A percentile compares a stretch with the other conserved stretches of the same genome.
Evolutionary conservation across 1,139 yeast genomes (phyloP).

Genomic region (Sugiyamaella castrensis): DNA sequence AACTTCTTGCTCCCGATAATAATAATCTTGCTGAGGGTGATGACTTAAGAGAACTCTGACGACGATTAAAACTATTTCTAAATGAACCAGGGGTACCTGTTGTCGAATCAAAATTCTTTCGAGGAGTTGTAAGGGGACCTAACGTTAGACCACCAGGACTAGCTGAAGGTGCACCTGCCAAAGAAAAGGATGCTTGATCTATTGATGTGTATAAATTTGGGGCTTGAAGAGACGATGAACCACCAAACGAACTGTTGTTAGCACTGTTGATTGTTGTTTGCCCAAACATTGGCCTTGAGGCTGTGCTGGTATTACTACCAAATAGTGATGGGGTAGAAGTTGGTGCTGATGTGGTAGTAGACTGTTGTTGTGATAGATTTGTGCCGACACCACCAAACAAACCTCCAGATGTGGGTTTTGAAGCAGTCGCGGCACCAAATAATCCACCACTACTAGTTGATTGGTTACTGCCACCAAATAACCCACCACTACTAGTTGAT

Average conservation of each 20-base stretch:
- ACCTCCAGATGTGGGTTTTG: constrained; percentile 12
- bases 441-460: constrained; percentile 11
- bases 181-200: constrained; percentile 64
- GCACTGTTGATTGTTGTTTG: constrained; percentile 7
- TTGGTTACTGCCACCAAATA: constrained; percentile 19
- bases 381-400: constrained; percentile 21
- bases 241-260: constrained; percentile 7
- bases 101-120: constrained; percentile 8
- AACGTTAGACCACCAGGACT: constrained; percentile 32
- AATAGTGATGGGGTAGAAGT: neutral
- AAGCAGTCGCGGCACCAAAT: constrained; percentile 3
- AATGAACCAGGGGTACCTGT: constrained; percentile 11
- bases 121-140: constrained; percentile 23
- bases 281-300: constrained; percentile 7
- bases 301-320: constrained; percentile 8
- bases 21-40: constrained; percentile 9
- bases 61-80: constrained; percentile 2
- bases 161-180: constrained; percentile 32
- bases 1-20: constrained; percentile 6
- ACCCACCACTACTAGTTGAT: constrained; percentile 18
- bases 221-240: constrained; percentile 9
- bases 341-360: neutral
- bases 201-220: constrained; percentile 40
- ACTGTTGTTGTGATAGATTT: constrained; percentile 7
- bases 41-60: constrained; percentile 10